A percentile compares a stretch with the other conserved stretches of the same genome.
Conservation (phyloP, 306 rosid genomes). For the Medicago lupulina region DNA sequence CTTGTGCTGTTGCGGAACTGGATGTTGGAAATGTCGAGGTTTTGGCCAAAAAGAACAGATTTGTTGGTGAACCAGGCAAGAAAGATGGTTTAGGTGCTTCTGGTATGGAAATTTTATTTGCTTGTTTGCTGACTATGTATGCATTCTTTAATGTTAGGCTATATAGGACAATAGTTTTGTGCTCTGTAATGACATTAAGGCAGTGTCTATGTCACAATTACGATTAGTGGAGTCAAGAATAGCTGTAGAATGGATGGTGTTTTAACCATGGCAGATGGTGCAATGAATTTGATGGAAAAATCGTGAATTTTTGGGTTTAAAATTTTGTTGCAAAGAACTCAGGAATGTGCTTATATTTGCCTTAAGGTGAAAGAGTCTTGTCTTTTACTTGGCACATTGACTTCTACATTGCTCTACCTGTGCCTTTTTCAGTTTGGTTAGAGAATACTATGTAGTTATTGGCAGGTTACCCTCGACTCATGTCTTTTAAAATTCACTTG, state of each 20-base stretch:
- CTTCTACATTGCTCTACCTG: neutral
- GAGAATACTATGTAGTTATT: neutral
- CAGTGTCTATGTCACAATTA: constrained; percentile 6
- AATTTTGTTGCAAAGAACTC: neutral
- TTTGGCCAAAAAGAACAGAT: constrained; percentile 6
- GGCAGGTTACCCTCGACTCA: neutral
- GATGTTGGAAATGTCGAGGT: neutral
- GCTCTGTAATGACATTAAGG: constrained; percentile 9
- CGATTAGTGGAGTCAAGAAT: neutral
- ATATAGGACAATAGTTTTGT: neutral
- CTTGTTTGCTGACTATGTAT: neutral
- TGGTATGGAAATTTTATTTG: constrained; percentile 34
- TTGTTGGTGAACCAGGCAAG: neutral
- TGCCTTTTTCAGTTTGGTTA: constrained; percentile 6
- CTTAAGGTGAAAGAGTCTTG: neutral
- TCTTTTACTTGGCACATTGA: neutral
- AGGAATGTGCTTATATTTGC: constrained; percentile 18
- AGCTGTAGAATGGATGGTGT: constrained; percentile 13
- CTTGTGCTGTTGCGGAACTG: neutral
- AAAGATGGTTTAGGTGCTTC: neutral
- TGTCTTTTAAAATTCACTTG: constrained; percentile 21
- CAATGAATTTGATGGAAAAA: neutral
- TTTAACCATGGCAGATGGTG: constrained; percentile 20
- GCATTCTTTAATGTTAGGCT: constrained; percentile 5
- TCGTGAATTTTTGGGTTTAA: neutral